Percentiles rank a stretch among this genome's conserved stretches.
Evolutionary conservation across 2,329 filamentous ascomycete species (phyloP).

Genomic region (Teratosphaeriaceae sp.): DNA sequence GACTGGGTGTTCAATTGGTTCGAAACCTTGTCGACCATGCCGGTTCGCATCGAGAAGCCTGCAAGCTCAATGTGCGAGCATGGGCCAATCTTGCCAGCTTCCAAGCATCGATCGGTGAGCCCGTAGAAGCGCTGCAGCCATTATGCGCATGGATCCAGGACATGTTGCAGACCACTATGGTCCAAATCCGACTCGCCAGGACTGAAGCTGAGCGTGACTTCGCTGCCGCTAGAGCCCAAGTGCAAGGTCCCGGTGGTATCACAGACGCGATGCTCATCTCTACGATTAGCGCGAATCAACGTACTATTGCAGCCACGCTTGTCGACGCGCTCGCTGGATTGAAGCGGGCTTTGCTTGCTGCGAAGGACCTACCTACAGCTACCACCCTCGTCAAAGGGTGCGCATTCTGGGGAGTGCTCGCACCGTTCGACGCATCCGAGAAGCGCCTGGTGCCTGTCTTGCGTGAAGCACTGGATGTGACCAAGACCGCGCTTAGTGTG

Average conservation of each 20-base stretch:
- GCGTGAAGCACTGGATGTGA: conserved; percentile 43
- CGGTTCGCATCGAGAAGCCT: conserved; percentile 53
- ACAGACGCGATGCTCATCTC: conserved; percentile 43
- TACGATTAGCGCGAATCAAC: conserved; percentile 51
- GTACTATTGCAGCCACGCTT: conserved; percentile 49
- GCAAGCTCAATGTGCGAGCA: conserved; percentile 50
- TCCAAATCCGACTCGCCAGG: conserved; percentile 50
- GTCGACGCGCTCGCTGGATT: conserved; percentile 47
- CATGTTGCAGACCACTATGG: conserved; percentile 46
- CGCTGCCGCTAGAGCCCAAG: conserved; percentile 27
- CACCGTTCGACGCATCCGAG: conserved; percentile 43
- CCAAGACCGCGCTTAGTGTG: conserved; percentile 35
- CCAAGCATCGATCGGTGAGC: conserved; percentile 48
- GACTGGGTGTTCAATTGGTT: conserved; percentile 48
- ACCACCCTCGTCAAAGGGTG: conserved; percentile 33
- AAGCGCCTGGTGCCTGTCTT: conserved; percentile 39
- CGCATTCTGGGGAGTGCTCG: conserved; percentile 38
- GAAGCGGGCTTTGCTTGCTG: conserved; percentile 40
- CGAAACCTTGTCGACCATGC: conserved; percentile 50
- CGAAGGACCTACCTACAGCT: conserved; percentile 15
- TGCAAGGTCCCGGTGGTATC: conserved; percentile 32
- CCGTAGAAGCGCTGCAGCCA: conserved; percentile 36
- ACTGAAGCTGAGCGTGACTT: conserved; percentile 52
- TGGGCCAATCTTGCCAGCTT: conserved; percentile 54
- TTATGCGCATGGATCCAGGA: conserved; percentile 51